Evolutionary conservation across 2,329 filamentous ascomycete species (phyloP).

Genomic region (Talaromyces verruculosus): DNA sequence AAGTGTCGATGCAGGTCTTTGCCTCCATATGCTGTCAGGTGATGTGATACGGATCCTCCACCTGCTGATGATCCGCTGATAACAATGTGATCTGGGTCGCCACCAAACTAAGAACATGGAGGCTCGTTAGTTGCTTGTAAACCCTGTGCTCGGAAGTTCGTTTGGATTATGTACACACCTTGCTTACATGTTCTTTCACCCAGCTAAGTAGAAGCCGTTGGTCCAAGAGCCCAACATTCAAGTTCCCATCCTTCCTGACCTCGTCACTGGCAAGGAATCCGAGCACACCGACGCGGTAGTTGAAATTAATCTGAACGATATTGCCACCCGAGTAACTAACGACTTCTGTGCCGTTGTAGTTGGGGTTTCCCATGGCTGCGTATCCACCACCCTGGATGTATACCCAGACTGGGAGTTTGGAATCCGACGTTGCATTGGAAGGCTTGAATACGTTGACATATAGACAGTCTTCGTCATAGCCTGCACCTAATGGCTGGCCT

Average conservation of each 20-base stretch:
- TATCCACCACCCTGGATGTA: conserved; percentile 16
- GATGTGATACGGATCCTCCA: conserved; percentile 57
- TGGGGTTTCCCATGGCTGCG: not conserved
- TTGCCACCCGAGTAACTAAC: not conserved
- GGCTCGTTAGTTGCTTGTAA: too few species aligned
- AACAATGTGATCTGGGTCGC: conserved; percentile 30
- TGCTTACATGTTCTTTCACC: conserved; percentile 21
- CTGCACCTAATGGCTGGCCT: conserved; percentile 33
- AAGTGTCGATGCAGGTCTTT: conserved; percentile 48
- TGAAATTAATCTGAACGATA: conserved; percentile 25
- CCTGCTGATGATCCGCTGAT: conserved; percentile 43
- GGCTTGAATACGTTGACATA: conserved; percentile 46
- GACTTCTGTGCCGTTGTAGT: conserved; percentile 12
- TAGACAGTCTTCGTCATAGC: conserved; percentile 49
- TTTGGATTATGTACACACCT: too few species aligned
- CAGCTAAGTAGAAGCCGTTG: conserved; percentile 24
- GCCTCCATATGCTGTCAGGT: conserved; percentile 53
- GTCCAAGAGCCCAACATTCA: conserved; percentile 30
- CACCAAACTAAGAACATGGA: conserved; percentile 27
- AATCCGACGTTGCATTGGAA: conserved; percentile 16
- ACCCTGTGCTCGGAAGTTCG: too few species aligned
- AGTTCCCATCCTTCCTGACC: conserved; percentile 37
- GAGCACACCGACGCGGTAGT: conserved; percentile 29
- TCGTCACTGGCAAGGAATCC: conserved; percentile 43
- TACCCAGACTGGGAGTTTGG: conserved; percentile 13